These are phyloP conservation scores for Purshia tridentata DNA, from an alignment of 306 rosid genomes.

Conservation along the genomic window DNA sequence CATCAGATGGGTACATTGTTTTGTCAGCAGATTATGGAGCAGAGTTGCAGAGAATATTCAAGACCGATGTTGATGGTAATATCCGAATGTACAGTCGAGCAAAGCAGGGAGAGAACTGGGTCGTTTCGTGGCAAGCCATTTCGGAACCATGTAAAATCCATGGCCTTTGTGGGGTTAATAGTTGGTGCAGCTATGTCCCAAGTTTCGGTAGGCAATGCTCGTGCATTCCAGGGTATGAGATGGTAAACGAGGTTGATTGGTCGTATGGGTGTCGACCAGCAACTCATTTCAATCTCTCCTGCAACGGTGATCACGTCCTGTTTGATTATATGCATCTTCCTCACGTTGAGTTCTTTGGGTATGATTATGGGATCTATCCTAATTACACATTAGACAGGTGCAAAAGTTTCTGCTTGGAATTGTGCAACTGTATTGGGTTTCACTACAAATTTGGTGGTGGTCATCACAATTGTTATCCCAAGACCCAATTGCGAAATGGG, in stretches of 20 bases:
- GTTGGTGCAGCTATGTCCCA: slow-evolving; percentile 16
- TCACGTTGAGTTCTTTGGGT: slow-evolving; percentile 45
- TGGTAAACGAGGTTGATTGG: slow-evolving; percentile 20
- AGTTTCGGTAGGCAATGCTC: slow-evolving; percentile 27
- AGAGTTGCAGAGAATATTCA: slow-evolving; percentile 37
- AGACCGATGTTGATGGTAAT: slow-evolving; percentile 45
- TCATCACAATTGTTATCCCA: slow-evolving; percentile 40
- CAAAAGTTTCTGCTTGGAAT: slow-evolving; percentile 28
- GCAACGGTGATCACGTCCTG: slow-evolving; percentile 7
- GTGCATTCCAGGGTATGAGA: slow-evolving; percentile 23
- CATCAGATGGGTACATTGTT: slow-evolving; percentile 43
- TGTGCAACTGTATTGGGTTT: slow-evolving; percentile 43
- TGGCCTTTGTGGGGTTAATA: slow-evolving; percentile 41
- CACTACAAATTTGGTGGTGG: slow-evolving; percentile 28
- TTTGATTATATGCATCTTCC: slow-evolving; percentile 33
- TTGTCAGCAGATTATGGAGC: slow-evolving; percentile 44
- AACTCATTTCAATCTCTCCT: slow-evolving; percentile 19
- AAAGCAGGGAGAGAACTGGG: slow-evolving; percentile 27
- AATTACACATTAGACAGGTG: slow-evolving; percentile 42
- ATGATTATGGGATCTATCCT: slow-evolving; percentile 7
- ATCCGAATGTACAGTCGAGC: slow-evolving; percentile 43
- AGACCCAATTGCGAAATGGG: slow-evolving; percentile 38
- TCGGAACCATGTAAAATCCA: slow-evolving; percentile 42
- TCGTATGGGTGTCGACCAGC: slow-evolving; percentile 42
- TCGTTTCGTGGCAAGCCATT: slow-evolving; percentile 50